Evolutionary conservation across 345 rosid species (phyloP).

Genomic region (Brassica cretica): DNA sequence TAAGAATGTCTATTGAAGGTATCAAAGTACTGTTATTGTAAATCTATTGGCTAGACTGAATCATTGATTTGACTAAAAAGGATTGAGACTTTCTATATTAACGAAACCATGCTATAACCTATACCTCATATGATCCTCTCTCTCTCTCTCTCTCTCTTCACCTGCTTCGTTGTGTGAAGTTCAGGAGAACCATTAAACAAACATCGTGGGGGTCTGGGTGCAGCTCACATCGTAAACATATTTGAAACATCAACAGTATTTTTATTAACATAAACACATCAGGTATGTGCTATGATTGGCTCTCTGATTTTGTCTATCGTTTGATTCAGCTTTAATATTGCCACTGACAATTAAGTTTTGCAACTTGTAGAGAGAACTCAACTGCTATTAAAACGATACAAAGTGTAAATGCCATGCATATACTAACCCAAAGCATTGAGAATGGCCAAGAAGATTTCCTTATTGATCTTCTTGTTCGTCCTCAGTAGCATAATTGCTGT

Average conservation of each 20-base stretch:
- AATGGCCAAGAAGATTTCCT: not conserved
- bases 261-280: constrained; percentile 12
- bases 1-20: not conserved
- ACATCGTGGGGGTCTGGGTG: not conserved
- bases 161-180: not conserved
- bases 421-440: not conserved
- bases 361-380: constrained; percentile 19
- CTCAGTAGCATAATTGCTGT: not conserved
- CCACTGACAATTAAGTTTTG: not conserved
- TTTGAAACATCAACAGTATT: constrained; percentile 16
- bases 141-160: not conserved
- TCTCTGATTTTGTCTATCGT: constrained; percentile 14
- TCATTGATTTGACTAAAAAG: not conserved
- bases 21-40: not conserved
- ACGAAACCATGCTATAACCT: not conserved
- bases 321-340: constrained; percentile 9
- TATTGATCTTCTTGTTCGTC: not conserved
- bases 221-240: not conserved
- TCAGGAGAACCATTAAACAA: constrained; percentile 5
- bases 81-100: constrained; percentile 1
- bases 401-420: constrained; percentile 19
- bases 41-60: not conserved
- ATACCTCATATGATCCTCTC: not conserved
- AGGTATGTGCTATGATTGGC: constrained; percentile 4
- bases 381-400: not conserved